A percentile compares a stretch with the other conserved stretches of the same genome.
phyloP scores from a whole-genome alignment of 495 filamentous ascomycete species.

The Penicillium longicatenatum region DNA sequence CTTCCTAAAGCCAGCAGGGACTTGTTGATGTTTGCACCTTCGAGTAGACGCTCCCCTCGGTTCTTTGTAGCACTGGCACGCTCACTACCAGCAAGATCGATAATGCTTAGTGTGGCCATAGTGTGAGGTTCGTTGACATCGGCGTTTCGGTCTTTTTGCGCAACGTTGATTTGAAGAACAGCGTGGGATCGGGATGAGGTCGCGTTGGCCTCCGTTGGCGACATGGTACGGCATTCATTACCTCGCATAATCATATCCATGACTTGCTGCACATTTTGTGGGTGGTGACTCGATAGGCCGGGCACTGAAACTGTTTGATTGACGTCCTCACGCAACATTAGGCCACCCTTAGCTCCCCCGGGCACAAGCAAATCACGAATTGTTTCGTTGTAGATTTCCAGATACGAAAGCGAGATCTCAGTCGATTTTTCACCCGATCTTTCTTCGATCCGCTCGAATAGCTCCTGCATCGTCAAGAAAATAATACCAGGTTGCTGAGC shows the following conservation, averaged over 20 bases:
- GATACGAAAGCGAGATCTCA: slow-evolving; percentile 89
- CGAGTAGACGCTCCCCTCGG: slow-evolving; percentile 83
- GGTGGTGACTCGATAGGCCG: slow-evolving; percentile 89
- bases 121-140: slow-evolving; percentile 93
- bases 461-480: slow-evolving; percentile 97
- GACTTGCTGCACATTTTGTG: slow-evolving; percentile 85
- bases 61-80: slow-evolving; percentile 97
- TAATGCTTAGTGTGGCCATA: slow-evolving; percentile 97
- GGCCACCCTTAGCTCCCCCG: slow-evolving; percentile 78
- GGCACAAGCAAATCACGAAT: slow-evolving; percentile 93
- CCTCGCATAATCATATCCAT: slow-evolving; percentile 99
- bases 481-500: slow-evolving; percentile 95
- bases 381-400: slow-evolving; percentile 99
- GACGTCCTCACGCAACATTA: slow-evolving; percentile 94
- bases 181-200: slow-evolving; percentile 97
- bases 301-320: slow-evolving; percentile 92
- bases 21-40: slow-evolving; percentile 99
- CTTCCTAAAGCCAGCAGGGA: slow-evolving; percentile 92
- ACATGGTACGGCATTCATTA: slow-evolving; percentile 93
- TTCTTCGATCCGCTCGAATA: slow-evolving; percentile 93
- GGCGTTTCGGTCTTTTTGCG: slow-evolving; percentile 91
- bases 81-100: slow-evolving; percentile 95
- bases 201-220: slow-evolving; percentile 95
- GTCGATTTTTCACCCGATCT: slow-evolving; percentile 81
- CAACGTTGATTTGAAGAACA: slow-evolving; percentile 96